These are phyloP conservation scores for Pichia phayaonensis DNA, from an alignment of 805 yeast genomes.

Conservation along the genomic window DNA sequence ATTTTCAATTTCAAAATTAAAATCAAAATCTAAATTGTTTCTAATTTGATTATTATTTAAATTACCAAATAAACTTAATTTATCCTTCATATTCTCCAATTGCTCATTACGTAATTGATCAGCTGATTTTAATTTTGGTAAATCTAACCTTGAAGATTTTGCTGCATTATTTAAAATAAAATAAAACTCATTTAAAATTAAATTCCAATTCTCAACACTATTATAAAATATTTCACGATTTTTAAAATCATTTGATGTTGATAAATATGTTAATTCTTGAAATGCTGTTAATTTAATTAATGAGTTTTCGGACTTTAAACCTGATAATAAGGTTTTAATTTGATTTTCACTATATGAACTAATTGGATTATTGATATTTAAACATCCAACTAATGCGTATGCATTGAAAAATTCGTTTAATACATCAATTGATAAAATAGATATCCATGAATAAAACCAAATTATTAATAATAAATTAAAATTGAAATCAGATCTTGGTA, in stretches of 20 bases:
- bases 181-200: slow-evolving; percentile 53
- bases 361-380: slow-evolving; percentile 57
- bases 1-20: neutral
- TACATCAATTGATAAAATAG: slow-evolving; percentile 43
- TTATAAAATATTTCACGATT: slow-evolving; percentile 48
- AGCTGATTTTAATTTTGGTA: slow-evolving; percentile 9
- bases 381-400: slow-evolving; percentile 64
- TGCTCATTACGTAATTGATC: slow-evolving; percentile 1
- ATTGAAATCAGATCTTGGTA: slow-evolving; percentile 30
- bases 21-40: slow-evolving; percentile 13
- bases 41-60: slow-evolving; percentile 14
- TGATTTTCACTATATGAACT: slow-evolving; percentile 55
- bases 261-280: slow-evolving; percentile 64
- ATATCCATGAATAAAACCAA: slow-evolving; percentile 22
- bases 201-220: slow-evolving; percentile 39
- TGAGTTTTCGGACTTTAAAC: slow-evolving; percentile 40
- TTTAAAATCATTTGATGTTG: slow-evolving; percentile 41
- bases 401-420: slow-evolving; percentile 53
- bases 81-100: neutral
- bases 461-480: neutral
- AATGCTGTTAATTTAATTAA: slow-evolving; percentile 58
- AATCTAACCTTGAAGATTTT: slow-evolving; percentile 19
- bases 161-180: slow-evolving; percentile 39
- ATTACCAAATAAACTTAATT: slow-evolving; percentile 23
- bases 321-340: slow-evolving; percentile 53